Conservation (phyloP, 108 stramenopile species). For the Nitzschia sp. region DNA sequence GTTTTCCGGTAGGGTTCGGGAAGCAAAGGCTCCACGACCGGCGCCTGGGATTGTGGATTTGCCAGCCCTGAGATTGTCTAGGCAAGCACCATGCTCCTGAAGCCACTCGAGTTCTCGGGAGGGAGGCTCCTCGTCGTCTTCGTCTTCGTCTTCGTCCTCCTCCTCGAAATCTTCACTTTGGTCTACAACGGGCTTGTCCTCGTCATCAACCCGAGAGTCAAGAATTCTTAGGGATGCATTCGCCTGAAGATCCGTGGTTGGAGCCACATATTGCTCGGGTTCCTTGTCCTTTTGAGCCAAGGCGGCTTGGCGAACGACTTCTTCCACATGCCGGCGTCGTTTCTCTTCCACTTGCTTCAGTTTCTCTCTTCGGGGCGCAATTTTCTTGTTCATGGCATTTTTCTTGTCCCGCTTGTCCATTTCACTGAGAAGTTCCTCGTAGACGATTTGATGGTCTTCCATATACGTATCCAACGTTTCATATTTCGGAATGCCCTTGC, state of each 20-base stretch:
- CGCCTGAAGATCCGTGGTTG: not conserved
- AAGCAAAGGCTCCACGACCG: constrained; percentile 44
- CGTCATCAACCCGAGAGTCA: too few species aligned
- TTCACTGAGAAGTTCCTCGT: not conserved
- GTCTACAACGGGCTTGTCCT: too few species aligned
- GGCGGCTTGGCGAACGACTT: too few species aligned
- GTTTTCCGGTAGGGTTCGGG: constrained; percentile 19
- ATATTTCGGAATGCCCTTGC: not conserved
- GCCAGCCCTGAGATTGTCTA: constrained; percentile 71
- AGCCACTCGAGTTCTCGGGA: constrained; percentile 75
- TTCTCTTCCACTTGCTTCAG: not conserved
- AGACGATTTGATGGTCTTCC: not conserved
- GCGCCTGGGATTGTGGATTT: constrained; percentile 24
- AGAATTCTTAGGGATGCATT: not conserved
- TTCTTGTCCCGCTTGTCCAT: not conserved
- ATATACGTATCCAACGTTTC: not conserved
- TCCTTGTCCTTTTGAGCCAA: too few species aligned
- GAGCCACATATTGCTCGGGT: too few species aligned
- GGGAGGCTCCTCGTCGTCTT: too few species aligned
- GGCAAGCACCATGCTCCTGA: constrained; percentile 65
- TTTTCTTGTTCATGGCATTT: not conserved
- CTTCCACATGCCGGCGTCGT: not conserved
- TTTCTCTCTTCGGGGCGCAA: not conserved
- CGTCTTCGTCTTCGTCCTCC: too few species aligned
- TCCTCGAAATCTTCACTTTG: too few species aligned